Conservation (phyloP, 2,329 filamentous ascomycete species). For the Diaporthe australafricana region DNA sequence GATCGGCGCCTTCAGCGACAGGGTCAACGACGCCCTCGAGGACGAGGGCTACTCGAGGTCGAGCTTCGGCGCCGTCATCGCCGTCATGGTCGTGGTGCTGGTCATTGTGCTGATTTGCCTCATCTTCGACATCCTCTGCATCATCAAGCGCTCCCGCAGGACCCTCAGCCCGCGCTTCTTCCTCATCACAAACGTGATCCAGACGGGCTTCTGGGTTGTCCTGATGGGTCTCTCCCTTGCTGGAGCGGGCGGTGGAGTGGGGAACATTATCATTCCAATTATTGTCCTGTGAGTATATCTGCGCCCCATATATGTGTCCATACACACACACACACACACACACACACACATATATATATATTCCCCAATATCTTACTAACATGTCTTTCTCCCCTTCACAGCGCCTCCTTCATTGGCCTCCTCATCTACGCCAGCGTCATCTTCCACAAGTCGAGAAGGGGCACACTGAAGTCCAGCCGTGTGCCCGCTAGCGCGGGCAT, state of each 20-base stretch:
- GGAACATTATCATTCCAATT: slow-evolving; percentile 41
- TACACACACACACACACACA: too few relatives aligned
- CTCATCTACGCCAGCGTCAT: slow-evolving; percentile 48
- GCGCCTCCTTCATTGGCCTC: slow-evolving; percentile 48
- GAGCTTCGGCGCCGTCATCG: slow-evolving; percentile 37
- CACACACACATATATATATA: too few relatives aligned
- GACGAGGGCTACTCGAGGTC: background rate
- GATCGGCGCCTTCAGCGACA: slow-evolving; percentile 34
- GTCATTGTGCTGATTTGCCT: slow-evolving; percentile 44
- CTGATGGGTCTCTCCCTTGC: slow-evolving; percentile 44
- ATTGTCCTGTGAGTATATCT: slow-evolving; percentile 45
- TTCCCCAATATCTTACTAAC: too few relatives aligned
- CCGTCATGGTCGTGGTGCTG: slow-evolving; percentile 42
- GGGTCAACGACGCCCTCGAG: slow-evolving; percentile 36
- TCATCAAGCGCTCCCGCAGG: slow-evolving; percentile 47
- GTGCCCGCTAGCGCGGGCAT: slow-evolving; percentile 18
- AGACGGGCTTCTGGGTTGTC: slow-evolving; percentile 44
- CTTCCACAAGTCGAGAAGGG: slow-evolving; percentile 44
- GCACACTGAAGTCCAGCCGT: slow-evolving; percentile 40
- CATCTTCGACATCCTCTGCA: slow-evolving; percentile 47
- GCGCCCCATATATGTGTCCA: too few relatives aligned
- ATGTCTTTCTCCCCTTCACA: slow-evolving; percentile 22
- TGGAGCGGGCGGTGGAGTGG: slow-evolving; percentile 31
- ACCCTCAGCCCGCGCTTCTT: slow-evolving; percentile 48
- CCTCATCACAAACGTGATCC: slow-evolving; percentile 45